A percentile compares a stretch with the other conserved stretches of the same genome.
Conservation (phyloP, 768 basidiomycete species). For the Tulasnella sp. region DNA sequence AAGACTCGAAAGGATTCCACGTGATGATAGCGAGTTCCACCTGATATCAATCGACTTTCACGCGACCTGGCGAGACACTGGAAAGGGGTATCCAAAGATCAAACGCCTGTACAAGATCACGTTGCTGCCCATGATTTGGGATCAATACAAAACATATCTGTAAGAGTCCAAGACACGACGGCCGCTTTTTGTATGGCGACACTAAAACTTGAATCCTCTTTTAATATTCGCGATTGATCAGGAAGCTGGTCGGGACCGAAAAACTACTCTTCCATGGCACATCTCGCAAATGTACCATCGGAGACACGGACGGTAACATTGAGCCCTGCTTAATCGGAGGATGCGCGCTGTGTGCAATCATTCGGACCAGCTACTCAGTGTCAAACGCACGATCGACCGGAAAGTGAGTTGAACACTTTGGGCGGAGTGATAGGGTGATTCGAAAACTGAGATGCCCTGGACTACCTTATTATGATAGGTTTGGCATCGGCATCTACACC, state of each 20-base stretch:
- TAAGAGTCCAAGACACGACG: too few relatives aligned
- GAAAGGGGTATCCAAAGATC: neutral
- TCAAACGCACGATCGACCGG: neutral
- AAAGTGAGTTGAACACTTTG: conserved; percentile 2
- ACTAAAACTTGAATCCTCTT: neutral
- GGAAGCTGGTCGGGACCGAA: neutral
- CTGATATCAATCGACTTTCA: neutral
- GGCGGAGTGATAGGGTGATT: neutral
- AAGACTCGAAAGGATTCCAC: neutral
- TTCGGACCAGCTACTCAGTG: conserved; percentile 5
- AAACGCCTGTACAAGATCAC: too few relatives aligned
- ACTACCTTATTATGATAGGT: neutral
- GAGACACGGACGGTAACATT: neutral
- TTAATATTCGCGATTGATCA: neutral
- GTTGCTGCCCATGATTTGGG: too few relatives aligned
- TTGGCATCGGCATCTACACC: conserved; percentile 10
- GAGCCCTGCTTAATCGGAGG: neutral
- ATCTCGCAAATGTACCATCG: conserved; percentile 8
- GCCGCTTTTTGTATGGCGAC: neutral
- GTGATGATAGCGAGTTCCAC: neutral
- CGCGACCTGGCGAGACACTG: conserved; percentile 3
- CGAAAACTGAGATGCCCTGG: too few relatives aligned
- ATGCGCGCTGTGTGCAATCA: conserved; percentile 12
- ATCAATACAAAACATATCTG: too few relatives aligned
- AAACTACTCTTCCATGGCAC: conserved; percentile 13